Base-by-base conservation (phyloP, 148 eudicot species). In the Hydrangea macrophylla region DNA sequence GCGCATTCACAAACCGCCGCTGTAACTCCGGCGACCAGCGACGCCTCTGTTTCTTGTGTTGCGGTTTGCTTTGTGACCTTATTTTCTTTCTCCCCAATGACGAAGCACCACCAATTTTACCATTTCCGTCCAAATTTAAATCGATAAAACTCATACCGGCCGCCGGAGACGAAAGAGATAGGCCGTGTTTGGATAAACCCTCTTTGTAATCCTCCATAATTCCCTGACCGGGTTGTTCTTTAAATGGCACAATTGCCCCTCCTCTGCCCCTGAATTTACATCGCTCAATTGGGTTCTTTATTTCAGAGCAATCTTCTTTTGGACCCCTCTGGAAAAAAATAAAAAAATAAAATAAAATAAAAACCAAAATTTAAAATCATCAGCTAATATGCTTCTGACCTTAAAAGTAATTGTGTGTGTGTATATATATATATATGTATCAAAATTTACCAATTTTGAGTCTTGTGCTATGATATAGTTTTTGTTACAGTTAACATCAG, bases 11-110 rank as follows among this genome's bases (percentile, higher is more conserved):
- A 13, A 81, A 81, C 26, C 75, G 77, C 5, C 82, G 67, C 10
- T 81, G 85, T 33, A 81, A 77, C 68, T 81, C 82, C 66, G 77
- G 82, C 23, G 85, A 81, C 85, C 85, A 81, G 44, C 79, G 70
- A 58, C 82, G 81, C 60, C 86, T 45, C 40, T 71, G 77, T 44
- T 85, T 82, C 74, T 72, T 79, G 7, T 57, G 55, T 25, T 74
- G 35, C 6, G 12, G 44, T 9, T 17, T 36, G 51, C 11, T 39
- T 15, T n/a, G 28, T 37, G 48, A 27, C 30, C 12, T 72, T n/a
- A 12, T 31, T 31, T n/a, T 26, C 1, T 7, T 32, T 3, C 60
- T 32, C n/a, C 22, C 50, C 23, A 31, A 62, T 9, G 51, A 57
- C 20, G 39, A 62, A 65, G 32, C 64, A 26, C 37, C 22, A 45